A percentile compares a stretch with the other conserved stretches of the same genome.
Conservation (phyloP, 169 alveolate species). For the Ichthyophthirius multifiliis region DNA sequence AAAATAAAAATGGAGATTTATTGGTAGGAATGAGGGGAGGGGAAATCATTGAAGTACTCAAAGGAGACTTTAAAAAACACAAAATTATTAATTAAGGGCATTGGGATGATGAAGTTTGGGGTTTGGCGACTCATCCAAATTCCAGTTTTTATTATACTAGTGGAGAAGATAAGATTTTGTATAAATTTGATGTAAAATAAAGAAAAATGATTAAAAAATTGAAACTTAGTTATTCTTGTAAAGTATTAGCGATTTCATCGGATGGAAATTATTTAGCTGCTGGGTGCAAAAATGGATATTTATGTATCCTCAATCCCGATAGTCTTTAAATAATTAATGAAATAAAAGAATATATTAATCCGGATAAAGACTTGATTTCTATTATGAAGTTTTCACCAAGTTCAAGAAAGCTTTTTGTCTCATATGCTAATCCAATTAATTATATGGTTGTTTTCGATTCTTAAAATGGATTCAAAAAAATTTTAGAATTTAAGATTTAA, state of each 20-base stretch:
- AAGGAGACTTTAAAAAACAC: slow-evolving; percentile 37
- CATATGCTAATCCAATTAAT: slow-evolving; percentile 16
- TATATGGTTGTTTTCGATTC: slow-evolving; percentile 57
- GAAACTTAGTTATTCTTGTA: slow-evolving; percentile 57
- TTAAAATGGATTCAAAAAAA: slow-evolving; percentile 54
- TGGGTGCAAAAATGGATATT: slow-evolving; percentile 77
- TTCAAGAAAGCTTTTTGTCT: slow-evolving; percentile 68
- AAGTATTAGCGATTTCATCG: slow-evolving; percentile 59
- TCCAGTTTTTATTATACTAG: slow-evolving; percentile 72
- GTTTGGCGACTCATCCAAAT: slow-evolving; percentile 73
- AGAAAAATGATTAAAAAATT: slow-evolving; percentile 52
- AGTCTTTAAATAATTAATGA: slow-evolving; percentile 42
- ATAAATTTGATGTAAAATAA: slow-evolving; percentile 66
- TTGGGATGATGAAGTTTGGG: slow-evolving; percentile 83
- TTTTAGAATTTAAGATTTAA: slow-evolving; percentile 56
- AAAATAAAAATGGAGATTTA: slow-evolving; percentile 56
- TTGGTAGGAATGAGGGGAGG: slow-evolving; percentile 87
- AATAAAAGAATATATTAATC: slow-evolving; percentile 48
- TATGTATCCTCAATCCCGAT: slow-evolving; percentile 59
- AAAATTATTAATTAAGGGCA: slow-evolving; percentile 54
- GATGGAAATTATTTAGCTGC: slow-evolving; percentile 72
- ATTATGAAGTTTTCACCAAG: slow-evolving; percentile 61
- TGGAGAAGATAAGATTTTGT: slow-evolving; percentile 84
- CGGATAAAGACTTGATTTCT: slow-evolving; percentile 56
- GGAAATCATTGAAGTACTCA: slow-evolving; percentile 68